Base-by-base conservation (phyloP, 2,329 filamentous ascomycete species). In the Davidsoniella neocaledoniae region DNA sequence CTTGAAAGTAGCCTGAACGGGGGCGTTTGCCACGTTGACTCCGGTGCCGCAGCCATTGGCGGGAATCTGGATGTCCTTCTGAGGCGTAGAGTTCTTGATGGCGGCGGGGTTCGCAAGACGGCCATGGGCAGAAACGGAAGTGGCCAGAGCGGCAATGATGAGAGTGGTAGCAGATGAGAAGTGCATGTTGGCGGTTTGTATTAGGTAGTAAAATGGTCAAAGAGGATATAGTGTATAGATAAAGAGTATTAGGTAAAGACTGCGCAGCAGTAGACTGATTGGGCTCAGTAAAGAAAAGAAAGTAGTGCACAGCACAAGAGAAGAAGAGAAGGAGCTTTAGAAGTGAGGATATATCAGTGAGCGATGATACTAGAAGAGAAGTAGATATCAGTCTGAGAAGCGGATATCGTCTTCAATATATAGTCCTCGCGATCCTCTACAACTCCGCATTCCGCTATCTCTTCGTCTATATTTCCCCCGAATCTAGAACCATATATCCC, bases 171-270 rank as follows among this genome's bases (percentile, higher is more conserved):
- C 16, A 17, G 46, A 14, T 12, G 42, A 38, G 48, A 45, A 45
- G 19, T 50, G 33, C 41, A 50, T 50, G 2, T 40, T 56, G 52
- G 51, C 19, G 23, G 5, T 46, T 17, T 55, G 40, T 46, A 46
- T 2, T 8, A 46, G 63, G 62, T 54, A 63, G 68, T 55, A 68
- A 69, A 61, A 71, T 50, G 61, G 63, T 54, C 68, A 71, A 52
- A 67, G 73, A 19, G 25, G 10, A 43, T 25, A 12, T 8, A 19
- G 12, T 19, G 25, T 23, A 43, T 23, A 43, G 4, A 36, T 45
- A 12, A 33, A 33, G 12, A 4, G 29, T 33, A 33, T 33, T 12
- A 33, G 8, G 12, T 33, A 33, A 33, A 33, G 29, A 26, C 23
- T 43, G 42, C 42, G 16, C 42, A 43, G 42, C 42, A 43, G 42